phyloP scores from a whole-genome alignment of 106 monocot genomes.

The Agapanthus africanus region DNA sequence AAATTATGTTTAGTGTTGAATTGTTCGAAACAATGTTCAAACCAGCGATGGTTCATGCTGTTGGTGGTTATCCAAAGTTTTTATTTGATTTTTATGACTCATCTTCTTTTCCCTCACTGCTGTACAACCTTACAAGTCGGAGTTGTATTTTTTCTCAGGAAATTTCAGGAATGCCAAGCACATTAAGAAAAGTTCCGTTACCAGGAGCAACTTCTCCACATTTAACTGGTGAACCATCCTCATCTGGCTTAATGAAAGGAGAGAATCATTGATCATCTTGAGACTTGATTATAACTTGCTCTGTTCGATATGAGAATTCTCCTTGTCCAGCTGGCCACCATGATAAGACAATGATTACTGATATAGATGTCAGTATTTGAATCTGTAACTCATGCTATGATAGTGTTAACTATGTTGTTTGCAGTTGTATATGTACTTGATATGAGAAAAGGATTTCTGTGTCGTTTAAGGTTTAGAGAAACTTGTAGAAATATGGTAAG shows the following conservation, averaged over 20 bases:
- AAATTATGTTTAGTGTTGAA: background rate
- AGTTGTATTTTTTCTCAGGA: conserved; percentile 26
- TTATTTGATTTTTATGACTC: background rate
- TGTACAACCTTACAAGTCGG: background rate
- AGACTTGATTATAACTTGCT: background rate
- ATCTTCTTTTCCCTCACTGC: background rate
- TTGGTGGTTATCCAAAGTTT: background rate
- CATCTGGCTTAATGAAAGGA: conserved; percentile 33
- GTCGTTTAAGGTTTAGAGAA: too few species aligned
- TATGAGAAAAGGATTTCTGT: too few species aligned
- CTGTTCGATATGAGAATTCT: too few species aligned
- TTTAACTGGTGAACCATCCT: conserved; percentile 41
- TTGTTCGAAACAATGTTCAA: background rate
- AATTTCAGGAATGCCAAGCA: conserved; percentile 61
- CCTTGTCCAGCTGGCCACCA: background rate
- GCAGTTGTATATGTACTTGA: background rate
- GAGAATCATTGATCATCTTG: conserved; percentile 14
- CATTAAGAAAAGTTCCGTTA: conserved; percentile 31
- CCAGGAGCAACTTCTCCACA: conserved; percentile 16
- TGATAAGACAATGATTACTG: too few species aligned
- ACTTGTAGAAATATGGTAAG: too few species aligned
- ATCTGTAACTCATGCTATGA: background rate
- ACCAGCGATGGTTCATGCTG: background rate
- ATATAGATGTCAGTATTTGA: background rate
- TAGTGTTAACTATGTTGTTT: background rate